These are phyloP conservation scores for Taphrina pruni DNA, from an alignment of 1,139 yeast species.

Conservation along the genomic window DNA sequence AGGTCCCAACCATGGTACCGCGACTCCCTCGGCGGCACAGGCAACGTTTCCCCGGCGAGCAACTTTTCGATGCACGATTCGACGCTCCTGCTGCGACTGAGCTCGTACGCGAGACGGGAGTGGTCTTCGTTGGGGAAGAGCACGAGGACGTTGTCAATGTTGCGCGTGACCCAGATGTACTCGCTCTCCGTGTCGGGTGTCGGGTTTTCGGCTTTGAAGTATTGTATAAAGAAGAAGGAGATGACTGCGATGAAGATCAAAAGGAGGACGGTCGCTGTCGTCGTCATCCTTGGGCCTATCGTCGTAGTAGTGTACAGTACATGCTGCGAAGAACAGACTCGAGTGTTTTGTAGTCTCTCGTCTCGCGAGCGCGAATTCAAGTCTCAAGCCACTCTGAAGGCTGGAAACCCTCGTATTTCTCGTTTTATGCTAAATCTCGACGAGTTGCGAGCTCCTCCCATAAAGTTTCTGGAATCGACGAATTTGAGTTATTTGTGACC, in stretches of 20 bases:
- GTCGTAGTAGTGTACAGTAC: not conserved
- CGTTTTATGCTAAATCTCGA: not conserved
- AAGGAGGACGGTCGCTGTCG: slow-evolving; percentile 11
- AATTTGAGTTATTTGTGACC: not conserved
- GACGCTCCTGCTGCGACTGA: slow-evolving; percentile 40
- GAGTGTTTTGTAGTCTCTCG: not conserved
- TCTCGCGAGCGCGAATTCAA: too few relatives aligned
- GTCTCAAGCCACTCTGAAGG: too few relatives aligned
- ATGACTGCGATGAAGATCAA: slow-evolving; percentile 25
- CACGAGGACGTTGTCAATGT: slow-evolving; percentile 31
- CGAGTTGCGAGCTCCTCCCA: slow-evolving; percentile 6
- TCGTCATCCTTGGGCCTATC: too few relatives aligned
- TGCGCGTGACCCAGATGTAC: slow-evolving; percentile 29
- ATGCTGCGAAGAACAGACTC: not conserved
- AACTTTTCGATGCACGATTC: slow-evolving; percentile 43
- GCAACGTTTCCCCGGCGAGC: slow-evolving; percentile 30
- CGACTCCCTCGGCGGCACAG: slow-evolving; percentile 38
- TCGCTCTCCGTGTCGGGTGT: slow-evolving; percentile 33
- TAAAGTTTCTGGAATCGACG: slow-evolving; percentile 14
- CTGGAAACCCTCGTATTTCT: not conserved
- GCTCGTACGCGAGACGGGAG: slow-evolving; percentile 43
- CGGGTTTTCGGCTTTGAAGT: slow-evolving; percentile 25
- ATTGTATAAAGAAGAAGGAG: slow-evolving; percentile 34
- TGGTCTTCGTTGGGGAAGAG: slow-evolving; percentile 42
- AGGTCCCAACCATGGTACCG: slow-evolving; percentile 18